Evolutionary conservation across 352 stramenopile genomes (phyloP).

Genomic region (Globisporangium irregulare): DNA sequence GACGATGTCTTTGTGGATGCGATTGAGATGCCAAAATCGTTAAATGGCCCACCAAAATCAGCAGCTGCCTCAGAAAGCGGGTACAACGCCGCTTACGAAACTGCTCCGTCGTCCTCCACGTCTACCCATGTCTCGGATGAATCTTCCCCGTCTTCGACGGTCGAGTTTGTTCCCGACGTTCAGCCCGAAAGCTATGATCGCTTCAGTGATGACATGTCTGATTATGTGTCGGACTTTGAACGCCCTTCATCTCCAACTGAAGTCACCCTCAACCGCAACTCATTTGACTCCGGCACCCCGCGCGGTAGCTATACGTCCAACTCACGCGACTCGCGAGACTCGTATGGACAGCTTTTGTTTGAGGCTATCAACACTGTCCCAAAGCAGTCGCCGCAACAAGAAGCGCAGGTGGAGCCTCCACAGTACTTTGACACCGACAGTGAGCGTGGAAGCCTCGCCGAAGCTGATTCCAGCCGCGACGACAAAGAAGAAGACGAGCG

Average conservation of each 20-base stretch:
- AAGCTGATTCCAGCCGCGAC: neutral
- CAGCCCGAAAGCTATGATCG: slow-evolving; percentile 4
- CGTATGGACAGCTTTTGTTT: slow-evolving; percentile 16
- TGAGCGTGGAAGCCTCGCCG: slow-evolving; percentile 14
- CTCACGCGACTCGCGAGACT: slow-evolving; percentile 12
- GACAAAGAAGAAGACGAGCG: neutral
- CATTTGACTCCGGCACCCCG: slow-evolving; percentile 22
- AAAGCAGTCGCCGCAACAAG: slow-evolving; percentile 1
- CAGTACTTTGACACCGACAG: slow-evolving; percentile 23
- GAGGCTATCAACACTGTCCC: slow-evolving; percentile 17
- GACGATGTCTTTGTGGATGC: slow-evolving; percentile 8
- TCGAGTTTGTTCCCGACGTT: neutral
- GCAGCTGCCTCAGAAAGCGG: neutral
- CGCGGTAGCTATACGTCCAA: slow-evolving; percentile 12
- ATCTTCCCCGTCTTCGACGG: slow-evolving; percentile 12
- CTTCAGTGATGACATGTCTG: slow-evolving; percentile 9
- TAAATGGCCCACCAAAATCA: neutral
- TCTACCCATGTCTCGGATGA: slow-evolving; percentile 11
- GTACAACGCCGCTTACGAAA: slow-evolving; percentile 4
- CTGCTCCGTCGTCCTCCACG: slow-evolving; percentile 10
- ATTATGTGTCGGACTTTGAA: slow-evolving; percentile 6
- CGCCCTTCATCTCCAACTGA: slow-evolving; percentile 9
- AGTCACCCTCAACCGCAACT: slow-evolving; percentile 12
- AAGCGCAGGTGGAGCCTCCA: neutral
- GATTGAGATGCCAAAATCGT: neutral